Percentiles rank a stretch among this genome's conserved stretches.
Evolutionary conservation across 345 rosid genomes (phyloP).

Genomic region (Aegle marmelos): DNA sequence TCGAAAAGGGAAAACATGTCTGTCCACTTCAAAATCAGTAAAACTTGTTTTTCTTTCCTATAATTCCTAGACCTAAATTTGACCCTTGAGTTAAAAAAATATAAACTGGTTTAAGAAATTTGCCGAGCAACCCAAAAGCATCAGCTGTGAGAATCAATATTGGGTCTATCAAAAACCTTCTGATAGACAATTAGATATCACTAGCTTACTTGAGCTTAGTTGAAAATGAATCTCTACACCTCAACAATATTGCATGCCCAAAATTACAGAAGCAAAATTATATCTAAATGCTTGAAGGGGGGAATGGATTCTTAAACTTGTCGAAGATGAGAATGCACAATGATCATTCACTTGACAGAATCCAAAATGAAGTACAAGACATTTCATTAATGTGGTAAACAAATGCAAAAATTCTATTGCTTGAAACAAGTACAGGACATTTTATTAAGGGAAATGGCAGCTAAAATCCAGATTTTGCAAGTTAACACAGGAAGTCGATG

Average conservation of each 20-base stretch:
- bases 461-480: background rate
- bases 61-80: no score
- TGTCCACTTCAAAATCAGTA: no score
- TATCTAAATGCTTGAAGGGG: background rate
- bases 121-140: no score
- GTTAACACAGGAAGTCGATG: background rate
- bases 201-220: background rate
- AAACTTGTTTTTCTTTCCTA: no score
- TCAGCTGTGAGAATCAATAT: no score
- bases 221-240: background rate
- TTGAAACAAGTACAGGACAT: constrained; percentile 9
- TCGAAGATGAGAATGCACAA: background rate
- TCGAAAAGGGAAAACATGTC: no score
- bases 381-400: background rate
- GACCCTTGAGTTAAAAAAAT: no score
- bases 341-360: background rate
- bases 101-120: background rate
- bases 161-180: no score
- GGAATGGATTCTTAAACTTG: background rate
- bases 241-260: background rate
- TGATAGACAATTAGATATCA: background rate
- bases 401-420: constrained; percentile 1
- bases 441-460: constrained; percentile 18
- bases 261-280: background rate
- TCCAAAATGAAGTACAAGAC: background rate